phyloP scores from a whole-genome alignment of 2,329 filamentous ascomycete genomes.

The Colletotrichum cereale region DNA sequence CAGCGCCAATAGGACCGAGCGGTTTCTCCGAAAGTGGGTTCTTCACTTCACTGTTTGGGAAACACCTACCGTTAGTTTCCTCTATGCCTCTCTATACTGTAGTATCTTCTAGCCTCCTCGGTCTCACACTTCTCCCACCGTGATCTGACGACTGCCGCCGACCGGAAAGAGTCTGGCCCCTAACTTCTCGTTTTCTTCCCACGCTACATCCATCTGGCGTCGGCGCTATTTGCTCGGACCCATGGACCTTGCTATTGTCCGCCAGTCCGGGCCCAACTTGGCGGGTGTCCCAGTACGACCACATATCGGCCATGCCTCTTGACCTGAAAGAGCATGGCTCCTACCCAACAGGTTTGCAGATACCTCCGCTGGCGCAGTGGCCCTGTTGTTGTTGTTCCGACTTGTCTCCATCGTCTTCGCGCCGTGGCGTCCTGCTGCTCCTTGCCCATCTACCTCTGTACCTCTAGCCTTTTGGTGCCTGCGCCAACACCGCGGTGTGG shows the following conservation, averaged over 20 bases:
- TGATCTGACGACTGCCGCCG: constrained; percentile 25
- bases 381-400: constrained; percentile 5
- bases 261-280: constrained; percentile 14
- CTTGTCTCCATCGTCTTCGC: constrained; percentile 13
- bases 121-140: constrained; percentile 3
- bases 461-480: constrained; percentile 4
- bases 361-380: constrained; percentile 4
- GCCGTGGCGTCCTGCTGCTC: constrained; percentile 14
- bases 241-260: constrained; percentile 1
- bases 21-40: neutral
- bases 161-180: constrained; percentile 14
- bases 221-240: constrained; percentile 15
- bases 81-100: constrained; percentile 5
- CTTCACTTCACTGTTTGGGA: constrained; percentile 19
- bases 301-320: constrained; percentile 19
- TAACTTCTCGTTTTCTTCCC: neutral
- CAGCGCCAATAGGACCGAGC: constrained; percentile 16
- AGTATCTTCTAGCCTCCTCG: constrained; percentile 4
- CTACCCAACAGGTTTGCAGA: neutral
- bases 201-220: constrained; percentile 9
- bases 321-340: constrained; percentile 12
- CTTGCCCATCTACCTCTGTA: constrained; percentile 1
- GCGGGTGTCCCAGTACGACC: constrained; percentile 9
- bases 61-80: constrained; percentile 21
- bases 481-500: constrained; percentile 1